Conservation (phyloP, 1,284 basidiomycete species). For the Puccinia triticina region DNA sequence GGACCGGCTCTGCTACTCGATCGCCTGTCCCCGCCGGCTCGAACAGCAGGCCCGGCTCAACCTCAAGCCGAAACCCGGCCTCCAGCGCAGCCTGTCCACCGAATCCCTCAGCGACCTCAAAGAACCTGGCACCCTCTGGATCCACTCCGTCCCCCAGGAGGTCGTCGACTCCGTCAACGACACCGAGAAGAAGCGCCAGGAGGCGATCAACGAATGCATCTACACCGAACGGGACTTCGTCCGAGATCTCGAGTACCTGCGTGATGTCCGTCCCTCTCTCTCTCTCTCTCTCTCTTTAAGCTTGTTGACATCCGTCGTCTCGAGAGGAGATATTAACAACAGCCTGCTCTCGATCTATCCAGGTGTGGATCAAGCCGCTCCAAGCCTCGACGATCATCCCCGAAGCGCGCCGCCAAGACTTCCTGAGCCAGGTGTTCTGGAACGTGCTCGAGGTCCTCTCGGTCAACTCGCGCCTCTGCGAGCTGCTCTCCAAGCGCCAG, state of each 20-base stretch:
- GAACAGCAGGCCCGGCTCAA: conserved; percentile 87
- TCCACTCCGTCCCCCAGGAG: conserved; percentile 92
- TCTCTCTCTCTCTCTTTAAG: conserved; percentile 1
- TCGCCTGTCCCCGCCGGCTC: conserved; percentile 88
- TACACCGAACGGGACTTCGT: conserved; percentile 99
- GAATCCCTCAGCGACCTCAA: conserved; percentile 82
- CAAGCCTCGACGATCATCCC: conserved; percentile 75
- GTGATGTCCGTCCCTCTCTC: conserved; percentile 70
- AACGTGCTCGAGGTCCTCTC: conserved; percentile 92
- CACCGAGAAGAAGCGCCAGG: conserved; percentile 91
- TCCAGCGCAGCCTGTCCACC: conserved; percentile 72
- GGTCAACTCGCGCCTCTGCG: conserved; percentile 84
- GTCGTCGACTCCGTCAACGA: conserved; percentile 89
- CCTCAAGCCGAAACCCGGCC: conserved; percentile 70
- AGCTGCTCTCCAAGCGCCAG: conserved; percentile 92
- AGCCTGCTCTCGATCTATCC: no score
- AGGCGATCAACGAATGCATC: conserved; percentile 98
- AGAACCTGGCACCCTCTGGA: conserved; percentile 94
- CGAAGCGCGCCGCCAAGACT: conserved; percentile 75
- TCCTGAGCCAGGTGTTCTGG: conserved; percentile 96
- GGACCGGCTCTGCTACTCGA: conserved; percentile 91
- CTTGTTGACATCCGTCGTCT: neutral
- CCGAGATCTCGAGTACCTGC: conserved; percentile 93
- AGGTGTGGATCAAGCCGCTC: conserved; percentile 90
- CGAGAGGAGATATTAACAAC: neutral